These are phyloP conservation scores for Epichloe glyceriae DNA, from an alignment of 2,329 filamentous ascomycete genomes.

Conservation along the genomic window DNA sequence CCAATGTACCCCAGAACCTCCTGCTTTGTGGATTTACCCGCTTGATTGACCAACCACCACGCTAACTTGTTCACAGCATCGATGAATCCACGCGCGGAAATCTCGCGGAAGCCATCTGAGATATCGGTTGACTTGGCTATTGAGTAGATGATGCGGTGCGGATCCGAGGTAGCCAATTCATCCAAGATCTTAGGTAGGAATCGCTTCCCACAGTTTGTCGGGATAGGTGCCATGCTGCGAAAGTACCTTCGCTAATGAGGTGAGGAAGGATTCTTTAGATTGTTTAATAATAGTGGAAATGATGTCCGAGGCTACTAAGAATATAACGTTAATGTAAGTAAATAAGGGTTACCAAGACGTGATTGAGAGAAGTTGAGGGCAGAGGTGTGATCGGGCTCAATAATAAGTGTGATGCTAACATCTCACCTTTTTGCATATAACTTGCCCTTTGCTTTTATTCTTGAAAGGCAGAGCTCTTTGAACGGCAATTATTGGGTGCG, in stretches of 20 bases:
- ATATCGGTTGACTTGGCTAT: conserved; percentile 8
- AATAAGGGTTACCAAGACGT: background rate
- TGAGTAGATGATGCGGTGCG: conserved; percentile 15
- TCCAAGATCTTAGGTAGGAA: conserved; percentile 19
- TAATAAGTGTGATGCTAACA: no score
- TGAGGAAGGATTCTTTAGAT: fast-evolving
- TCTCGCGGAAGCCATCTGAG: conserved; percentile 9
- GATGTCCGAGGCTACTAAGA: fast-evolving
- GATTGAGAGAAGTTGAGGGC: background rate
- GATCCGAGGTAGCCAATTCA: conserved; percentile 13
- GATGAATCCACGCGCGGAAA: conserved; percentile 14
- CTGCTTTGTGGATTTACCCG: conserved; percentile 9
- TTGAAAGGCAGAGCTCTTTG: background rate
- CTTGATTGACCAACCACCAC: conserved; percentile 16
- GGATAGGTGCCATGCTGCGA: background rate
- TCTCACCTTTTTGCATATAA: no score
- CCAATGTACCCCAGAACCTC: conserved; percentile 19
- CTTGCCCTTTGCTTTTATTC: no score
- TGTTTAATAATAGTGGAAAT: fast-evolving
- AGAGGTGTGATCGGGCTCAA: no score
- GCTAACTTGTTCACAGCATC: conserved; percentile 18
- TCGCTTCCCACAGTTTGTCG: conserved; percentile 9
- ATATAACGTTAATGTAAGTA: background rate
- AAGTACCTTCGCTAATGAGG: background rate
- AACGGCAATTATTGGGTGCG: background rate